These are phyloP conservation scores for Neurospora sublineolata DNA, from an alignment of 495 filamentous ascomycete genomes.

Conservation along the genomic window DNA sequence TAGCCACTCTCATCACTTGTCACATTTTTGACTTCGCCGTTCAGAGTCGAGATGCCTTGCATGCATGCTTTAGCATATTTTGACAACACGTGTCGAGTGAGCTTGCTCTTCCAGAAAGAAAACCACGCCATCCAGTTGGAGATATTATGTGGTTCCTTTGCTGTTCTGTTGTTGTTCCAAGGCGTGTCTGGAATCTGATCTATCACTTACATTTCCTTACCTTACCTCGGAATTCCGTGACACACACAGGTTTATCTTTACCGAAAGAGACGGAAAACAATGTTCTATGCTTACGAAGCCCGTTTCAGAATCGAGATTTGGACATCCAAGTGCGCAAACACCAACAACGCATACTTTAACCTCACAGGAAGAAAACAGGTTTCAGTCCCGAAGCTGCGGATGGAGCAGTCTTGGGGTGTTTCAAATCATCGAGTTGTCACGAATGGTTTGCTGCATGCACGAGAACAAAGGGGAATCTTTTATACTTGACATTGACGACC, in stretches of 20 bases:
- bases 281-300: background rate
- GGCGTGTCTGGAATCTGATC: background rate
- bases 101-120: background rate
- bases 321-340: background rate
- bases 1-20: background rate
- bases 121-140: background rate
- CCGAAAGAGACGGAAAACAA: background rate
- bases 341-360: background rate
- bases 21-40: background rate
- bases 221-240: background rate
- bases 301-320: background rate
- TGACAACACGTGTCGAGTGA: background rate
- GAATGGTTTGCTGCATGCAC: background rate
- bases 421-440: background rate
- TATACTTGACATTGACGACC: background rate
- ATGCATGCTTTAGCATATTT: background rate
- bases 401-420: background rate
- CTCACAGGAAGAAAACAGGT: background rate
- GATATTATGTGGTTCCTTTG: background rate
- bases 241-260: background rate
- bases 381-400: background rate
- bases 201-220: background rate
- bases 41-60: background rate
- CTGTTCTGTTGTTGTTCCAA: background rate
- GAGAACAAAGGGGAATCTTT: background rate